Evolutionary conservation across 169 alveolate species (phyloP).

Genomic region (Plasmodium reichenowi): DNA sequence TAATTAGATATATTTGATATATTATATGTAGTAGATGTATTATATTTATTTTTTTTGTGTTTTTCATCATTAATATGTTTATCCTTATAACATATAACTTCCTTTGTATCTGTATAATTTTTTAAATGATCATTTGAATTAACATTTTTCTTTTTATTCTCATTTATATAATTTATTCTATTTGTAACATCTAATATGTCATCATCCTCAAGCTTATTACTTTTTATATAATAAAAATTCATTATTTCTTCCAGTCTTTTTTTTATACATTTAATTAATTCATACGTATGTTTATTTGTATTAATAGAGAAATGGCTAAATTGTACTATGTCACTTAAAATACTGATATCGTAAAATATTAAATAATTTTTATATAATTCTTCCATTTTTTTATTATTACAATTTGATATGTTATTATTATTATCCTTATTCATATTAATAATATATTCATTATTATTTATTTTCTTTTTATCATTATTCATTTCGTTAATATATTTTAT

Average conservation of each 20-base stretch:
- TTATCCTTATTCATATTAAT: background rate
- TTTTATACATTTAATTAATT: conserved; percentile 42
- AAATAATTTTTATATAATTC: conserved; percentile 22
- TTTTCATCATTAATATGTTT: background rate
- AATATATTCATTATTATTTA: too few species aligned
- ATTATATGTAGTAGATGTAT: too few species aligned
- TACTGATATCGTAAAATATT: conserved; percentile 38
- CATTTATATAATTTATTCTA: too few species aligned
- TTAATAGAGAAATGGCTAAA: conserved; percentile 51
- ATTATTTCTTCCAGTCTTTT: conserved; percentile 47
- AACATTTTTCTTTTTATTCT: background rate
- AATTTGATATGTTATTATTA: background rate
- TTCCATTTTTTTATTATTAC: background rate
- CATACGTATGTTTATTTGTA: conserved; percentile 49
- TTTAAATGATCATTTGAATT: too few species aligned
- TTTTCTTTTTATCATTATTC: background rate
- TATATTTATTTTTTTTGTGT: background rate
- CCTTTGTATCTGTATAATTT: too few species aligned
- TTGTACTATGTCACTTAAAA: conserved; percentile 41
- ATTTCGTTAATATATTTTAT: conserved; percentile 39
- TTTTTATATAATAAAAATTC: background rate
- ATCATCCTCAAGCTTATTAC: too few species aligned
- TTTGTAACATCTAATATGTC: too few species aligned
- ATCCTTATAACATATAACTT: too few species aligned
- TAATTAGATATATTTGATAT: too few species aligned